phyloP scores from a whole-genome alignment of 2,329 filamentous ascomycete genomes.

The Mycosphaerella sp. region DNA sequence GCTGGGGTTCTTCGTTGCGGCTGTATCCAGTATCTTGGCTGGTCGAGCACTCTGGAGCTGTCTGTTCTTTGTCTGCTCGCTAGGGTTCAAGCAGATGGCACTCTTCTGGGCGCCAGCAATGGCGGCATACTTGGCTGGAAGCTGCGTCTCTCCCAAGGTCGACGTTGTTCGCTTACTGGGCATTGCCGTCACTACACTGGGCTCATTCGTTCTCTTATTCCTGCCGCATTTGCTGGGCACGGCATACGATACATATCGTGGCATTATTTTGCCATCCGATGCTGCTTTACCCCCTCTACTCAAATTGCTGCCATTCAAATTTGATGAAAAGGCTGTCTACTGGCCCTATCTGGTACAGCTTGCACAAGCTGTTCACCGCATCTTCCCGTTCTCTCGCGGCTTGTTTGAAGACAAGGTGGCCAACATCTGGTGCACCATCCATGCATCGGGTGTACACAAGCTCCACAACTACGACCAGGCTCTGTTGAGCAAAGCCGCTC shows the following conservation, averaged over 20 bases:
- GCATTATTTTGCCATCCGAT: conserved; percentile 53
- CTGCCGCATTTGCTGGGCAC: conserved; percentile 69
- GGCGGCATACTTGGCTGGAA: conserved; percentile 84
- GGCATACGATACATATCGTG: conserved; percentile 60
- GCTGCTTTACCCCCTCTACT: conserved; percentile 50
- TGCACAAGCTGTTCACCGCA: conserved; percentile 77
- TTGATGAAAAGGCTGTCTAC: conserved; percentile 59
- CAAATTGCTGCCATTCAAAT: conserved; percentile 54
- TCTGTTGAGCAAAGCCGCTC: conserved; percentile 68
- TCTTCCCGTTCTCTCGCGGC: conserved; percentile 93
- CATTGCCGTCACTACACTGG: conserved; percentile 66
- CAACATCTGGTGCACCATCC: conserved; percentile 93
- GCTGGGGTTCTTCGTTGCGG: conserved; percentile 82
- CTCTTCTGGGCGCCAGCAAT: conserved; percentile 92
- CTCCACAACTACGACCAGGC: conserved; percentile 65
- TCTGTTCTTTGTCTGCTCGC: conserved; percentile 83
- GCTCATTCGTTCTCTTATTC: conserved; percentile 68
- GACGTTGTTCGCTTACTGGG: conserved; percentile 62
- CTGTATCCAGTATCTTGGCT: conserved; percentile 81
- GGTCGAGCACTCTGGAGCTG: conserved; percentile 81
- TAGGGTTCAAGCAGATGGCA: conserved; percentile 99
- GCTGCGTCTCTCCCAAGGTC: conserved; percentile 70
- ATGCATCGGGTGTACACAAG: conserved; percentile 70
- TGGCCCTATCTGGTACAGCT: conserved; percentile 73
- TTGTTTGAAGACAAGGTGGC: conserved; percentile 98